Base-by-base conservation (phyloP, 75 land plant species). In the Cupressus sempervirens region DNA sequence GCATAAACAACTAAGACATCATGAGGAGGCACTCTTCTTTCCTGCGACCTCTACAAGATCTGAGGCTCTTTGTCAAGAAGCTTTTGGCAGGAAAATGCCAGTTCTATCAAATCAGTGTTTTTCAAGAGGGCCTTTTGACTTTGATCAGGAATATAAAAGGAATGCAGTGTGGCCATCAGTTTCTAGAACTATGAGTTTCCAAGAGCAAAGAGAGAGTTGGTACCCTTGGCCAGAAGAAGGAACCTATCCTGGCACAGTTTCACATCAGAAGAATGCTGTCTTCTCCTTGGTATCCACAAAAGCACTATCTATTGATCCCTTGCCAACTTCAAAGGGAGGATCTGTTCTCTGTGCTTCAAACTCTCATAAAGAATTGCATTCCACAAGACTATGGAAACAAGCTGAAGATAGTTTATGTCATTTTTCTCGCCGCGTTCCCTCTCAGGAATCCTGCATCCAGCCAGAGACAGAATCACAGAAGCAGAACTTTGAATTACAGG, bases 171-270 rank as follows among this genome's bases (percentile, higher is more conserved):
- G 81, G 81, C 81, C 45, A 79, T 79, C 50, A 11, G 50, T 26
- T 26, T 45, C 50, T 43, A 12, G 43, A 41, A 23, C 67, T 62
- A 20, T 62, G 67, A n/a, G 10, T 79, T 79, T 45, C 46, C 45
- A 45, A 79, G 81, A 79, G 48, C 81, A 79, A 79, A 79, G 81
- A 45, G 81, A 79, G 26, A 41, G 80, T 43, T 23, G 45, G 80
- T 77, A 77, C 43, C 12, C 80, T 41, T 77, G 80, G 80, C 80
- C 29, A 77, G 43, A 77, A 43, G 77, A 75, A 75, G 80, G 80
- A 77, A 41, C 43, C 80, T 26, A 40, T 43, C 23, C 80, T 35
- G 80, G 30, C 46, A 43, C 80, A 41, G n/a, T 40, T 43, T 29
- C 80, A 41, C 80, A 77, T 43, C 50, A 77, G 11, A 43, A 10